These are phyloP conservation scores for Candida berthetii DNA, from an alignment of 805 yeast species.

Conservation along the genomic window DNA sequence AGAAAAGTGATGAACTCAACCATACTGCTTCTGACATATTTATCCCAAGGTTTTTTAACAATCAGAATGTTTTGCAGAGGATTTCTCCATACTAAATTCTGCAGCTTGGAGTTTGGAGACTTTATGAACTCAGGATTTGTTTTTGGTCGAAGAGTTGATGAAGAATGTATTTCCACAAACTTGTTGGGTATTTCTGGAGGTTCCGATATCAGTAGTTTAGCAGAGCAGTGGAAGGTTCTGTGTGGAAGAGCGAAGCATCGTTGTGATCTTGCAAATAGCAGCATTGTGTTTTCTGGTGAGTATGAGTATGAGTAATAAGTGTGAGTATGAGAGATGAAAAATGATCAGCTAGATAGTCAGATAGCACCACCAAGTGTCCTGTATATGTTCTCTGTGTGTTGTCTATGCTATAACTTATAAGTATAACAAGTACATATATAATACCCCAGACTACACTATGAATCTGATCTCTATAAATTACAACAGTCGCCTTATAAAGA, in stretches of 20 bases:
- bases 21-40: constrained; percentile 59
- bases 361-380: too few relatives aligned
- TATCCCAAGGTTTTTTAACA: constrained; percentile 81
- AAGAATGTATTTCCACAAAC: constrained; percentile 25
- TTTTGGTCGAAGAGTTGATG: constrained; percentile 20
- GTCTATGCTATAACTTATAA: too few relatives aligned
- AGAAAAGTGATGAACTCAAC: constrained; percentile 56
- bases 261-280: too few relatives aligned
- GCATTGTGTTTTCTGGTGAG: too few relatives aligned
- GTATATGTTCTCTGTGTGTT: too few relatives aligned
- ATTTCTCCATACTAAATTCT: constrained; percentile 61
- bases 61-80: constrained; percentile 72
- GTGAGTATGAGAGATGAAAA: too few relatives aligned
- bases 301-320: too few relatives aligned
- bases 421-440: too few relatives aligned
- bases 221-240: neutral
- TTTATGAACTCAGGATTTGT: constrained; percentile 45
- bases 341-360: too few relatives aligned
- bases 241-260: neutral
- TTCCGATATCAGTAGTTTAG: constrained; percentile 16
- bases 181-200: constrained; percentile 19
- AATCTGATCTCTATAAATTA: too few relatives aligned
- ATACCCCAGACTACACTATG: too few relatives aligned
- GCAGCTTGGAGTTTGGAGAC: constrained; percentile 54
- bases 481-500: too few relatives aligned